Evolutionary conservation across 208 protist genomes (phyloP).

Genomic region (Histomonas meleagridis): DNA sequence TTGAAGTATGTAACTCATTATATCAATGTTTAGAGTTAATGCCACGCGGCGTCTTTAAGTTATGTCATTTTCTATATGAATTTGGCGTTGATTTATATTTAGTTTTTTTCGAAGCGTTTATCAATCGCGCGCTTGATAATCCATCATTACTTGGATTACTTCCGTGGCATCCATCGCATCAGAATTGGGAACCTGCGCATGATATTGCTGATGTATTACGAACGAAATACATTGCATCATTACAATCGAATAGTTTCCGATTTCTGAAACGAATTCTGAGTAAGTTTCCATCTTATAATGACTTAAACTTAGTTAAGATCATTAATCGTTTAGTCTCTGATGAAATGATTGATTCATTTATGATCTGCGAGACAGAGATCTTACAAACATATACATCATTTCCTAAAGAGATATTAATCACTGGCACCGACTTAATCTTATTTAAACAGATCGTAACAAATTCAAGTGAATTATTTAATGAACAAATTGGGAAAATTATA

Average conservation of each 20-base stretch:
- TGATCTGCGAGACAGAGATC: not conserved
- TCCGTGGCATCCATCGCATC: not conserved
- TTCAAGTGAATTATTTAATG: too few relatives aligned
- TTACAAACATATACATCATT: not conserved
- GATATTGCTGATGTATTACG: conserved; percentile 1
- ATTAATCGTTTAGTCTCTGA: not conserved
- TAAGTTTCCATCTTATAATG: not conserved
- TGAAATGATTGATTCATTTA: not conserved
- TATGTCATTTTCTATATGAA: not conserved
- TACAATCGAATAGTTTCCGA: not conserved
- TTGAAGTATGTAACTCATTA: not conserved
- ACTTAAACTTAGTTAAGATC: not conserved
- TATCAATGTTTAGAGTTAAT: not conserved
- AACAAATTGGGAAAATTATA: too few relatives aligned
- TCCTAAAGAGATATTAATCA: conserved; percentile 17
- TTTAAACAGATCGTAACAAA: not conserved
- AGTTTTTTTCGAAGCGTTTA: not conserved
- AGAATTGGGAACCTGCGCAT: not conserved
- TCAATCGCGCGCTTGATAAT: not conserved
- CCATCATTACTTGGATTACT: not conserved
- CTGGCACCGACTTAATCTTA: not conserved
- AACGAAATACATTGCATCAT: not conserved
- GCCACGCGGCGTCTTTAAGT: not conserved
- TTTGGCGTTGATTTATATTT: not conserved
- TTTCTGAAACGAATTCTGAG: not conserved